Conservation (phyloP, 2,329 filamentous ascomycete species). For the Exophiala sp. region DNA sequence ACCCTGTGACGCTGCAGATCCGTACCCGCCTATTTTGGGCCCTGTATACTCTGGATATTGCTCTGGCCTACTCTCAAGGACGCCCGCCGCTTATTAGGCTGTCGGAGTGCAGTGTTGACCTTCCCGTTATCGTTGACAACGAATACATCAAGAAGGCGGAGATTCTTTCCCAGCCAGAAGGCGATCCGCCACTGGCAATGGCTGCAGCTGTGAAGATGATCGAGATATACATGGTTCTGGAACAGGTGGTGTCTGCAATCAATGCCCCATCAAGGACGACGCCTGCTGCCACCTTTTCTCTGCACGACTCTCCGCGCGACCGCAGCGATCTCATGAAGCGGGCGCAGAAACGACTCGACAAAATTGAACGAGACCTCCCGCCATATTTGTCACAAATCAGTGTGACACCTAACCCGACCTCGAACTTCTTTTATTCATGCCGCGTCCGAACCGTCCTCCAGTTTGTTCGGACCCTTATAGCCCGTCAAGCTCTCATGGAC, state of each 20-base stretch:
- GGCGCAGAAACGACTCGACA: conserved; percentile 7
- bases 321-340: conserved; percentile 9
- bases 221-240: conserved; percentile 10
- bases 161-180: conserved; percentile 11
- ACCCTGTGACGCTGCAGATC: conserved; percentile 11
- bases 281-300: conserved; percentile 4
- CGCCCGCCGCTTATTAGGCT: conserved; percentile 9
- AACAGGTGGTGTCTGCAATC: conserved; percentile 11
- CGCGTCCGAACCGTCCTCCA: conserved; percentile 5
- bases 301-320: conserved; percentile 1
- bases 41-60: conserved; percentile 5
- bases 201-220: conserved; percentile 14
- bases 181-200: conserved; percentile 8
- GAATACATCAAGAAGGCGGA: conserved; percentile 10
- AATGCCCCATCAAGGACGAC: conserved; percentile 12
- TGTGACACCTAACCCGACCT: conserved; percentile 2
- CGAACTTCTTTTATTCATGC: conserved; percentile 10
- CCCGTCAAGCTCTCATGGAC: conserved; percentile 10
- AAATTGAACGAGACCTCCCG: conserved; percentile 9
- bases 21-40: conserved; percentile 13
- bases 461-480: conserved; percentile 10
- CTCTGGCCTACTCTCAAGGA: conserved; percentile 11
- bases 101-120: conserved; percentile 12
- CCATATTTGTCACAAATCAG: conserved; percentile 6
- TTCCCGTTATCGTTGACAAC: conserved; percentile 11